Conservation (phyloP, 2,329 filamentous ascomycete species). For the Stemphylium vesicarium region DNA sequence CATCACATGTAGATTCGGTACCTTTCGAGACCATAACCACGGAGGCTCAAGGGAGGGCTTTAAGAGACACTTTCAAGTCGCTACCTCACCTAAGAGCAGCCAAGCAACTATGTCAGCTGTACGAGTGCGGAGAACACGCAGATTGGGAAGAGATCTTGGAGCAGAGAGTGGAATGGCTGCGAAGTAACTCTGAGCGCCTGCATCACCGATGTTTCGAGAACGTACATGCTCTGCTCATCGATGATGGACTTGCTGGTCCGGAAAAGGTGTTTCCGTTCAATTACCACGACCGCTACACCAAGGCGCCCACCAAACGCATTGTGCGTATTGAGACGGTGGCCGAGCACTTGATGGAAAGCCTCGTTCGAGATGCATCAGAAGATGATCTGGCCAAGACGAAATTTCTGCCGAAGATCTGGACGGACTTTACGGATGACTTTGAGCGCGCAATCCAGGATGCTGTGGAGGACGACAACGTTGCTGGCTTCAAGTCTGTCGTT, state of each 20-base stretch:
- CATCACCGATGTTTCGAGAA: conserved; percentile 70
- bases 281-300: conserved; percentile 67
- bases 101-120: conserved; percentile 69
- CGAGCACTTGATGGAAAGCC: conserved; percentile 64
- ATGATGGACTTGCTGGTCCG: conserved; percentile 70
- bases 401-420: conserved; percentile 49
- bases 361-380: conserved; percentile 49
- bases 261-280: conserved; percentile 63
- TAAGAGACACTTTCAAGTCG: conserved; percentile 66
- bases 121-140: conserved; percentile 63
- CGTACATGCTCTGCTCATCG: conserved; percentile 77
- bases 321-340: conserved; percentile 79
- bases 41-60: conserved; percentile 73
- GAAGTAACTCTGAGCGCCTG: conserved; percentile 60
- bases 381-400: conserved; percentile 41
- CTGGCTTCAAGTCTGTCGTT: conserved; percentile 82
- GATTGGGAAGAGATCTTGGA: conserved; percentile 65
- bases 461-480: conserved; percentile 70
- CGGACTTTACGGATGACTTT: conserved; percentile 59
- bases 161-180: conserved; percentile 56
- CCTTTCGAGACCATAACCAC: conserved; percentile 70
- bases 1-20: conserved; percentile 55
- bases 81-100: conserved; percentile 74
- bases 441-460: conserved; percentile 61
- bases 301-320: conserved; percentile 71